Conservation (phyloP, 148 eudicot genomes). For the Rheum nobile region DNA sequence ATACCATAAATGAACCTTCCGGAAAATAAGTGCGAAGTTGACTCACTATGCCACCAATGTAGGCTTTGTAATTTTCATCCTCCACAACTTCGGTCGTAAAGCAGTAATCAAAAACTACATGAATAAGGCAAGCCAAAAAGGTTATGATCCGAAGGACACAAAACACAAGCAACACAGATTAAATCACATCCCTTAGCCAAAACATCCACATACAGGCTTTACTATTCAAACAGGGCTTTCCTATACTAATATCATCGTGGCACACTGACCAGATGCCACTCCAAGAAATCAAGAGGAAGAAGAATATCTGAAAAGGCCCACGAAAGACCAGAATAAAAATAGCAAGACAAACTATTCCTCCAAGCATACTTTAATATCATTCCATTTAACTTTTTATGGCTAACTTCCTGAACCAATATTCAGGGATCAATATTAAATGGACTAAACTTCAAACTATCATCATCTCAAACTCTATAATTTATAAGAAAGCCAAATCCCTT, state of each 20-base stretch:
- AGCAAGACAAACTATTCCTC: neutral
- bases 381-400: neutral
- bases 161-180: neutral
- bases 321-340: neutral
- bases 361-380: neutral
- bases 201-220: neutral
- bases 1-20: slow-evolving; percentile 63
- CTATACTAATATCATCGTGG: neutral
- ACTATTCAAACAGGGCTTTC: neutral
- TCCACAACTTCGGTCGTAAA: slow-evolving; percentile 58
- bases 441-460: neutral
- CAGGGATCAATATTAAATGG: too few species aligned
- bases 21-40: slow-evolving; percentile 57
- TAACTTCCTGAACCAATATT: neutral
- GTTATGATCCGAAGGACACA: neutral
- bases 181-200: neutral
- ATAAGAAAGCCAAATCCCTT: neutral
- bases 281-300: neutral
- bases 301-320: neutral
- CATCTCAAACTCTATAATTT: neutral
- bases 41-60: slow-evolving; percentile 40
- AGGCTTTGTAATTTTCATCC: slow-evolving; percentile 41
- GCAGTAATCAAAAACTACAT: slow-evolving; percentile 74
- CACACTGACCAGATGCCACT: neutral
- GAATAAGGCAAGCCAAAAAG: neutral